Percentiles rank a stretch among this genome's conserved stretches.
Evolutionary conservation across 176 grass and related monocot species (phyloP).

Genomic region (Cenchrus fungigraminus): DNA sequence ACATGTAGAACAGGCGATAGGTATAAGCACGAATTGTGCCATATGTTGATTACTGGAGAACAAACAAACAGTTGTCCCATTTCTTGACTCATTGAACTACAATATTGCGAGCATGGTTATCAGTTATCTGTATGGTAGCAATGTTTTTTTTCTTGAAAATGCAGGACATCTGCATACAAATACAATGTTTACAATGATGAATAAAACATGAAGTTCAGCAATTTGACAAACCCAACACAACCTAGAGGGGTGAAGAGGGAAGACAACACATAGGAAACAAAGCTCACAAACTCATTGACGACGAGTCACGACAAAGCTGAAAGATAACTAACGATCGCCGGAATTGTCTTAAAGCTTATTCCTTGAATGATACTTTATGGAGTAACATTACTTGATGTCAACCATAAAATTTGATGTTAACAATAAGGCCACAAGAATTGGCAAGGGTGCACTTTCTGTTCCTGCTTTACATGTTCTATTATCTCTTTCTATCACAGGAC

Average conservation of each 20-base stretch:
- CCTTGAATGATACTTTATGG: not conserved
- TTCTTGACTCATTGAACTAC: not conserved
- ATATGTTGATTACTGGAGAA: not conserved
- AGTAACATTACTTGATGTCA: not conserved
- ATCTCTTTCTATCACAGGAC: not conserved
- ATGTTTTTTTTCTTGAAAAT: not conserved
- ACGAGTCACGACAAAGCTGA: too few species aligned
- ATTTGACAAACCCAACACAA: too few species aligned
- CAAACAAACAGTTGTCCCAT: not conserved
- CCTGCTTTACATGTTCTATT: not conserved
- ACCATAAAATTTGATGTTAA: constrained; percentile 1
- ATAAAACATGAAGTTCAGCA: not conserved
- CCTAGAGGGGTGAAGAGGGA: too few species aligned
- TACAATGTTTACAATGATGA: not conserved
- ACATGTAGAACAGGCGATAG: not conserved
- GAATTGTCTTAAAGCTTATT: not conserved
- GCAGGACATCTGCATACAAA: too few species aligned
- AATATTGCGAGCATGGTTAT: not conserved
- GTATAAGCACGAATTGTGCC: not conserved
- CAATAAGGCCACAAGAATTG: not conserved
- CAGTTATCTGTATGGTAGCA: constrained; percentile 4
- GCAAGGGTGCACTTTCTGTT: not conserved
- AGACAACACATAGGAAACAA: too few species aligned
- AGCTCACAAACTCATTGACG: too few species aligned
- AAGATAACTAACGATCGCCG: too few species aligned